Base-by-base conservation (phyloP, 2,329 filamentous ascomycete genomes). In the Venturiaceae sp. region DNA sequence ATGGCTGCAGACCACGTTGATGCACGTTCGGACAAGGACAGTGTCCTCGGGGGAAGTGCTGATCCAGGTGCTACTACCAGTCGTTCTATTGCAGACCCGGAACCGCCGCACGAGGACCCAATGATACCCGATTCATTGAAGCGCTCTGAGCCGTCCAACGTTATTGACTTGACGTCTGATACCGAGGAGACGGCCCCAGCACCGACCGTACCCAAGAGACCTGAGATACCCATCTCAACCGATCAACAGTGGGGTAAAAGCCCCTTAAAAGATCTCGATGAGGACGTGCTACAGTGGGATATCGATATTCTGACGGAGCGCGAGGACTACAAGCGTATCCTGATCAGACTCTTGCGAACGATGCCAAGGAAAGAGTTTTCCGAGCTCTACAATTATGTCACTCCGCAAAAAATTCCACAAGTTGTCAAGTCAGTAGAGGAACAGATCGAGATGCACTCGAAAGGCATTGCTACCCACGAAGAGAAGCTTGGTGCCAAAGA, bases 241-340 rank as follows among this genome's bases (percentile, higher is more conserved):
- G 19, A 56, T 30, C 36, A n/a, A 14, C 19, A 44, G 4, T 50
- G 44, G 44, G n/a, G 52, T 8, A 21, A 13, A 14, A 37, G 23
- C 8, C 52, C 52, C 7, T 23, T 53, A 30, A 44, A 57, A n/a
- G 55, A 57, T 13, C 19, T 26, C 23, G 28, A 57, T 16, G 55
- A 46, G 8, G 67, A 65, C 1, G 67, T 75, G 16, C 53, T 62
- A 11, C 57, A 32, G 3, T 71, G 74, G 67, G 58, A 60, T 4
- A 76, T 70, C 68, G 57, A 62, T 3, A 58, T 69, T 1, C 65
- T 81, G 3, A 63, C 71, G 37, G 66, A 69, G 8, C 65, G 67
- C 2, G 46, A 61, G 8, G 76, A 81, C 61, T 68, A 76, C 11
- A 71, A 74, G 39, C 70, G 75, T 5, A 64, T 78, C 1, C 62